phyloP scores from a whole-genome alignment of 2,329 filamentous ascomycete species.

The Cladosporium sp. region DNA sequence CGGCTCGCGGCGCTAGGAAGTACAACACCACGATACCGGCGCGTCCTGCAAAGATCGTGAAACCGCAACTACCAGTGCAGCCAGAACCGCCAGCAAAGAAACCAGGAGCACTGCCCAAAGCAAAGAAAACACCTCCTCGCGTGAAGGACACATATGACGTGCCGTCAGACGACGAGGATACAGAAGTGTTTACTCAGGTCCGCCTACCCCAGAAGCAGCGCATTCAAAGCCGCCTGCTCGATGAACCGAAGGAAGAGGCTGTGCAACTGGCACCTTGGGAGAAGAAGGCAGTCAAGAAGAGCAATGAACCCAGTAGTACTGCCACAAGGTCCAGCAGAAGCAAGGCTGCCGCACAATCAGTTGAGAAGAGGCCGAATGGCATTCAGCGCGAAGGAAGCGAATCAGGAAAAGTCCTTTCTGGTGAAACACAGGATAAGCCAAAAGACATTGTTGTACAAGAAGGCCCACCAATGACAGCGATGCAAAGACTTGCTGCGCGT shows the following conservation, averaged over 20 bases:
- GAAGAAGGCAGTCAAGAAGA: not conserved
- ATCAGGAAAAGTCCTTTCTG: not conserved
- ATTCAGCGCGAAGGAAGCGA: not conserved
- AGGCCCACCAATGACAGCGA: not conserved
- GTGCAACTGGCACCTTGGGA: constrained; percentile 16
- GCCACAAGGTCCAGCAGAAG: not conserved
- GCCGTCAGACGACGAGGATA: constrained; percentile 41
- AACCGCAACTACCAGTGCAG: constrained; percentile 22
- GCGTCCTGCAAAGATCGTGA: constrained; percentile 10
- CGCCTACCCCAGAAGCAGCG: constrained; percentile 24
- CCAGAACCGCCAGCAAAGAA: constrained; percentile 21
- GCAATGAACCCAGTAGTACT: not conserved
- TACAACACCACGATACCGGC: not conserved
- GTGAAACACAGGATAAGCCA: not conserved
- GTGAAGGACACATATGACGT: constrained; percentile 46
- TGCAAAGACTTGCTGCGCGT: constrained; percentile 16
- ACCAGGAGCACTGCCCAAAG: constrained; percentile 14
- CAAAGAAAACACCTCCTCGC: not conserved
- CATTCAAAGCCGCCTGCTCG: constrained; percentile 23
- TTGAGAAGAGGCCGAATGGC: not conserved
- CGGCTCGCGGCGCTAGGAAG: not conserved
- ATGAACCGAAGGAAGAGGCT: constrained; percentile 14
- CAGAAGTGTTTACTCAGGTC: constrained; percentile 23
- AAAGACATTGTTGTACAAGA: not conserved
- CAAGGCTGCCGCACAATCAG: not conserved